phyloP scores from a whole-genome alignment of 1,284 basidiomycete species.

The Heterobasidion annosum region DNA sequence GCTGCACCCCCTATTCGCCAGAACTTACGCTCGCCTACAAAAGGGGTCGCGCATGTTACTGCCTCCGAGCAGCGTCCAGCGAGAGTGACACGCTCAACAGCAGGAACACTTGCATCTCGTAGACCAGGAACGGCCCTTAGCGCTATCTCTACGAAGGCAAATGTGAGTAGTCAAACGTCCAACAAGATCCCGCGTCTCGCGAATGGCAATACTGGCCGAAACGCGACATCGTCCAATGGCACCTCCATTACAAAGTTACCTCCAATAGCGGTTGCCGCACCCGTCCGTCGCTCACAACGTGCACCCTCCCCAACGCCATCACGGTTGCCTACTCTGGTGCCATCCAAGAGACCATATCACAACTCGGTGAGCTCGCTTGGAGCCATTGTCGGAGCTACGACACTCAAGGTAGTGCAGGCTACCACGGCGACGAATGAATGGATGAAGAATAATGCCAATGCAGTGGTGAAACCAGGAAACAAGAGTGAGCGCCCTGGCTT shows the following conservation, averaged over 20 bases:
- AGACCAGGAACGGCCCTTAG: slow-evolving; percentile 30
- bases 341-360: slow-evolving; percentile 40
- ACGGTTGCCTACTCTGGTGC: slow-evolving; percentile 57
- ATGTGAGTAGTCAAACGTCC: slow-evolving; percentile 35
- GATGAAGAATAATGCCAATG: slow-evolving; percentile 63
- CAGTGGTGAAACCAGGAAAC: slow-evolving; percentile 56
- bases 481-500: slow-evolving; percentile 65
- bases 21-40: slow-evolving; percentile 20
- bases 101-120: slow-evolving; percentile 30
- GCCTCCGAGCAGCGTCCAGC: slow-evolving; percentile 61
- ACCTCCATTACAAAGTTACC: not conserved
- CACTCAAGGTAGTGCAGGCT: slow-evolving; percentile 24
- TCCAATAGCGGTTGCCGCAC: slow-evolving; percentile 2
- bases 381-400: slow-evolving; percentile 34
- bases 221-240: slow-evolving; percentile 11
- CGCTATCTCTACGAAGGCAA: slow-evolving; percentile 18
- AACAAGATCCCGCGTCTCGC: slow-evolving; percentile 74
- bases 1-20: slow-evolving; percentile 27
- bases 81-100: slow-evolving; percentile 68
- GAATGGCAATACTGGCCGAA: slow-evolving; percentile 36
- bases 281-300: slow-evolving; percentile 22
- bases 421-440: slow-evolving; percentile 44
- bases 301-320: slow-evolving; percentile 61
- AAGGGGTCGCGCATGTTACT: slow-evolving; percentile 34
- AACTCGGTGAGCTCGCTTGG: slow-evolving; percentile 40